phyloP scores from a whole-genome alignment of 257 asterid species.

The Sherardia arvensis region DNA sequence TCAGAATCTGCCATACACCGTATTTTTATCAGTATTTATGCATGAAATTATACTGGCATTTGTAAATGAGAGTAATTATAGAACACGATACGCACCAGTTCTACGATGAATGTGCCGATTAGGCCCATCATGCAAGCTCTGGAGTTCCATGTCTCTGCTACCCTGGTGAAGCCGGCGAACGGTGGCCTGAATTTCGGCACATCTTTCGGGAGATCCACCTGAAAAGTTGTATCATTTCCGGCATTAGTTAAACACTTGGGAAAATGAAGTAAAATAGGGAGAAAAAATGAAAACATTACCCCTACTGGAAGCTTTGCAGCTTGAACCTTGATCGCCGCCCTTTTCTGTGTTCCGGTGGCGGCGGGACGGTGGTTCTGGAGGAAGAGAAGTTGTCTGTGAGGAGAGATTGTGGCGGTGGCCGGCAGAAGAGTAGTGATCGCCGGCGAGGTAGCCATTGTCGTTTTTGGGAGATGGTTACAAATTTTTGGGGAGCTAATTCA shows the following conservation, averaged over 20 bases:
- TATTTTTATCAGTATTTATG: neutral
- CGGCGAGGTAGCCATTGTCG: conserved; percentile 25
- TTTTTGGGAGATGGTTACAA: neutral
- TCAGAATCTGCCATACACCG: conserved; percentile 45
- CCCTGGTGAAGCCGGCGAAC: conserved; percentile 64
- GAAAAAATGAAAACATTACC: conserved; percentile 18
- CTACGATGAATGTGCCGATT: conserved; percentile 63
- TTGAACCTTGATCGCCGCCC: conserved; percentile 37
- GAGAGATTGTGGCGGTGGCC: conserved; percentile 5
- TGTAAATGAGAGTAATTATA: neutral
- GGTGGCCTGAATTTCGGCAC: conserved; percentile 63
- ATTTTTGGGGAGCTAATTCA: too few species aligned
- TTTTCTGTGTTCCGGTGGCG: conserved; percentile 11
- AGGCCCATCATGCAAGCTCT: conserved; percentile 83
- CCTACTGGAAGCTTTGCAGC: conserved; percentile 86
- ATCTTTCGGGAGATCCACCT: conserved; percentile 70
- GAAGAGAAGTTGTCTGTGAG: conserved; percentile 12
- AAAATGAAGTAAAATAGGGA: neutral
- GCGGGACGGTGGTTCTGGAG: conserved; percentile 9
- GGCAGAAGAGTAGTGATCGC: conserved; percentile 37
- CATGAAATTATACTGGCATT: neutral
- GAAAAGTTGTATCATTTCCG: neutral
- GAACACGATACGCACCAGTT: conserved; percentile 36
- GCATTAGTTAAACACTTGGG: too few species aligned
- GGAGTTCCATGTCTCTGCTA: conserved; percentile 89